Base-by-base conservation (phyloP, 75 land plant species). In the Pinus albicaulis region DNA sequence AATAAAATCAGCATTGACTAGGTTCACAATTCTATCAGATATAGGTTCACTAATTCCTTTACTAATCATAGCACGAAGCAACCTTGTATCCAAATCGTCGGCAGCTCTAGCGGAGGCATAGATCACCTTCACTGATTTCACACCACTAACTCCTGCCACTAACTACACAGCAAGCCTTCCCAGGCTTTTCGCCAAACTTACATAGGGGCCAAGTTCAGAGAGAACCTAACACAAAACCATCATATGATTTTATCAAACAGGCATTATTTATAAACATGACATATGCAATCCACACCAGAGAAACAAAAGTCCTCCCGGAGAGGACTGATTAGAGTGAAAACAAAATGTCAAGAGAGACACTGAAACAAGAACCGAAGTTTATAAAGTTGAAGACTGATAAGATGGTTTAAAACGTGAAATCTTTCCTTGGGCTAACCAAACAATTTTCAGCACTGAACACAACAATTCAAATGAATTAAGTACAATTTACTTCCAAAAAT, bases 41-140 rank as follows among this genome's bases (percentile, higher is more conserved):
- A 84, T 78, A 7, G 84, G 86, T 77, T 94, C 97, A 73, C 92
- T 82, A 38, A 94, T 64, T 55, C 95, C 97, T 81, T 94, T 94
- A 19, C 76, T 92, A 55, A 94, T 86, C 95, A 94, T 94, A 71
- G 97, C 93, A 44, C 95, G 60, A n/a, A 84, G 79, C 13, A 81
- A 65, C 20, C 80, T 73, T 7, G 80, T 85, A 61, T 82, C 86
- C 28, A 82, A 53, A 25, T 85, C 80, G 23, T 74, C 77, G 28
- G 26, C 53, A 14, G 63, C 77, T 5, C 84, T 84, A 3, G 77
- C 53, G 3, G 80, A 85, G 6, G 31, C 3, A 65, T 85, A 82
- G 4, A 66, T 59, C 28, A 85, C 75, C 64, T 77, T 78, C 63
- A 85, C 84, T 19, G 72, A 61, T 52, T 82, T 81, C 62, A 85